Evolutionary conservation across 2,329 filamentous ascomycete genomes (phyloP), one percentile per base, ranked within the genome.

Genomic region (Monosporascus sp.): DNA sequence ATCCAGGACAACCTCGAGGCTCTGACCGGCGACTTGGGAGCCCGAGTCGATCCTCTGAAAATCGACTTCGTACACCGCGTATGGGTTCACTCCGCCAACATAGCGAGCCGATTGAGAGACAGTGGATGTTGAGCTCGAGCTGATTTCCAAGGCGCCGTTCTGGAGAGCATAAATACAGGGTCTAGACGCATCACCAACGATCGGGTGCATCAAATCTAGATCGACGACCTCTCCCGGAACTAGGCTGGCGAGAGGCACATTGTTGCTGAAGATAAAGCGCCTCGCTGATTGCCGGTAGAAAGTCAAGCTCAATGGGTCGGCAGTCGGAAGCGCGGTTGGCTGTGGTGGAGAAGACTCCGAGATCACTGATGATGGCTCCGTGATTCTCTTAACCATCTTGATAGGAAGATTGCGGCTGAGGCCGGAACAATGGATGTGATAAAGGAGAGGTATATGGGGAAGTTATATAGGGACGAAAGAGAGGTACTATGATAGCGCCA

Each of bases 261-360:
- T 49, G 48, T 49, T 49, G 37, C 48, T 49, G 48, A 49, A 49
- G 1, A 49, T 39, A 37, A 49, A 49, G 20, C 48, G 37, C 37
- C 48, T 49, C 8, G 39, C 48, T n/a, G 48, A 38, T 41, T 49
- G 48, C n/a, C 48, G 48, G 39, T 27, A 49, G 20, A 49, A 49
- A 14, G 48, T 49, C 15, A 49, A 8, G 54, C 51, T 17, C 54
- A 58, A 37, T 52, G 52, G 35, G 41, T 51, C 8, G 51, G 49
- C 27, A 49, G 49, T 2, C 48, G 50, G 22, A 46, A 44, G 37
- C 53, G 54, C 27, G 51, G 54, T 20, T 6, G 22, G 14, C 9
- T 17, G 22, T 27, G 24, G 24, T 25, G 43, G 20, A 25, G 24
- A 46, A 20, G 14, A 20, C 4, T 22, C 20, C 24, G 14, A 9